Base-by-base conservation (phyloP, 2,329 filamentous ascomycete species). In the Shiraia sp. region DNA sequence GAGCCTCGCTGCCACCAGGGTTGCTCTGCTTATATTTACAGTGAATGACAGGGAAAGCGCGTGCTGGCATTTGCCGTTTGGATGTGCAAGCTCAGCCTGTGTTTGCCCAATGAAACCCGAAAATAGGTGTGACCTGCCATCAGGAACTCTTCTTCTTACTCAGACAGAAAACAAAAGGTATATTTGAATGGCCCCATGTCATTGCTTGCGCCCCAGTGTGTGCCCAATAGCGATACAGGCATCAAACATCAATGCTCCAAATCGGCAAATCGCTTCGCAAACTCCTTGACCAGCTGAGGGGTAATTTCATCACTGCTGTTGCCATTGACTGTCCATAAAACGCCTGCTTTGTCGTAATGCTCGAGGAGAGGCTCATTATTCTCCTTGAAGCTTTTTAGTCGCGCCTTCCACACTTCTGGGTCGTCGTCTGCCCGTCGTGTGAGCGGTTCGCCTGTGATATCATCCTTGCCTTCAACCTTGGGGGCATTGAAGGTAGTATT, bases 301-400 rank as follows among this genome's bases (percentile, higher is more conserved):
- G 81, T 91, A 57, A 99, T 99, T 73, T 97, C 93, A 64, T 99
- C 89, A 63, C 90, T 96, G 68, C 84, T 92, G 71, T 91, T 82
- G 15, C 93, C 93, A 56, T 89, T 78, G 3, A 96, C 90, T 48
- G 89, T 88, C 81, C 88, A 90, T 26, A 99, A 73, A 10, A 96
- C 85, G 8, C 89, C 90, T 66, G 87, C 86, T 51, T 81, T 80
- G 35, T 88, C 86, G 64, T 99, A 99, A 71, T 96, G 89, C 55
- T 95, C 87, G 13, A 99, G 76, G 31, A 99, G 74, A 12, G 89
- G 87, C 68, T 84, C 79, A 68, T 88, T 96, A 3, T 87, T 92
- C 69, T 96, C 88, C 59, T 89, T 83, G 62, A 97, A 99, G 63
- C 88, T 89, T 61, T 80, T 78, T 60, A 95, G 81, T 39, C 93